Evolutionary conservation across 2,329 filamentous ascomycete species (phyloP).

Genomic region (Arthrobotrys conoides): DNA sequence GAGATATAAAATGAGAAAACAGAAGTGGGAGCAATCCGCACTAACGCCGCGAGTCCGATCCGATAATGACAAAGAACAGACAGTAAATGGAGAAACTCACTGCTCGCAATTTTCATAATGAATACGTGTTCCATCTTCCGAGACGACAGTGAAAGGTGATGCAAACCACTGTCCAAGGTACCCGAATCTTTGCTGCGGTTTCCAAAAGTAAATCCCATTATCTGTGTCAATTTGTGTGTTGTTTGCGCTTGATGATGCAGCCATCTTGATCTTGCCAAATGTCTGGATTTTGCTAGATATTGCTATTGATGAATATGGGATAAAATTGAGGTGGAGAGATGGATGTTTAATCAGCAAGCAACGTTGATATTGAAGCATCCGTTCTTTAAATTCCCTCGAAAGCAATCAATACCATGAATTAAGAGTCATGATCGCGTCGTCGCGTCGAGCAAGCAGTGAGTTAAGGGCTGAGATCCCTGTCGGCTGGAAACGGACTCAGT

Average conservation of each 20-base stretch:
- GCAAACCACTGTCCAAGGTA: slow-evolving; percentile 77
- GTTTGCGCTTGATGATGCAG: slow-evolving; percentile 51
- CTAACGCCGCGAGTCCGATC: slow-evolving; percentile 18
- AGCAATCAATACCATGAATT: background rate
- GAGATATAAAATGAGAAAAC: slow-evolving; percentile 59
- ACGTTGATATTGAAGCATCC: slow-evolving; percentile 23
- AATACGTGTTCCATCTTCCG: slow-evolving; percentile 64
- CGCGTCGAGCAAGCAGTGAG: slow-evolving; percentile 18
- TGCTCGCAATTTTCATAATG: slow-evolving; percentile 72
- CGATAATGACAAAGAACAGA: slow-evolving; percentile 17
- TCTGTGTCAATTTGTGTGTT: slow-evolving; percentile 49
- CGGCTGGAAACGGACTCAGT: background rate
- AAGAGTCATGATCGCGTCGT: slow-evolving; percentile 37
- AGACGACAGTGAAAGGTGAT: slow-evolving; percentile 69
- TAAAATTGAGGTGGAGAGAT: slow-evolving; percentile 1
- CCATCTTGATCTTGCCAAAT: slow-evolving; percentile 57
- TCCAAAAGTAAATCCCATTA: slow-evolving; percentile 69
- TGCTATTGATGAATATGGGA: background rate
- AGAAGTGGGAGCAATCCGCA: slow-evolving; percentile 21
- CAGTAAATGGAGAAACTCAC: slow-evolving; percentile 65
- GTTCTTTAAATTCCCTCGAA: slow-evolving; percentile 25
- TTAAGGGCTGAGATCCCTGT: slow-evolving; percentile 5
- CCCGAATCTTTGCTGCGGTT: slow-evolving; percentile 70
- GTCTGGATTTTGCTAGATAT: background rate
- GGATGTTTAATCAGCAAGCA: slow-evolving; percentile 28